phyloP scores from a whole-genome alignment of 1,284 basidiomycete genomes.

The Phaffia rhodozyma region DNA sequence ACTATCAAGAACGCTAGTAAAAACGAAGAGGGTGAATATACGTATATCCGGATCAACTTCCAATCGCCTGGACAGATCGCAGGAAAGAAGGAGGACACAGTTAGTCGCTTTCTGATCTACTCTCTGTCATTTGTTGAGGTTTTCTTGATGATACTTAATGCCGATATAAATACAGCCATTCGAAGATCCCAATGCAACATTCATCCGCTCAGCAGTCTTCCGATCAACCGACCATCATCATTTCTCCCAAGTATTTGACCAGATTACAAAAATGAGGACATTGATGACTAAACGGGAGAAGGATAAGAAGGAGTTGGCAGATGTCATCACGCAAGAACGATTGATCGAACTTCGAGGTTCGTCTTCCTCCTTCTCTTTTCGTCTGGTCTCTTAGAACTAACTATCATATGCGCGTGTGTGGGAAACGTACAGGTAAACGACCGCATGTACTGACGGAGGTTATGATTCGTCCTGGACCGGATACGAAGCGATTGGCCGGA shows the following conservation, averaged over 20 bases:
- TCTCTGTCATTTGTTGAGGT: background rate
- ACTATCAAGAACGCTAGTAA: conserved; percentile 97
- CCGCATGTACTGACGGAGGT: conserved; percentile 79
- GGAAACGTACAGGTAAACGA: conserved; percentile 40
- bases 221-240: conserved; percentile 80
- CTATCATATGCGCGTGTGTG: background rate
- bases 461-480: conserved; percentile 83
- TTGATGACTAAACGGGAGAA: conserved; percentile 93
- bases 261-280: conserved; percentile 92
- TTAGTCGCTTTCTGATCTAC: conserved; percentile 29
- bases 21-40: conserved; percentile 91
- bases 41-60: conserved; percentile 93
- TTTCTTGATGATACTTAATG: background rate
- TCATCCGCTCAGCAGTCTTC: conserved; percentile 90
- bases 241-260: conserved; percentile 76
- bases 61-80: conserved; percentile 95
- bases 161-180: conserved; percentile 54
- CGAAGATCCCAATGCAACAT: conserved; percentile 92
- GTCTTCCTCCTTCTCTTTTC: conserved; percentile 1
- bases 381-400: background rate
- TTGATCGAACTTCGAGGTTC: conserved; percentile 69
- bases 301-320: conserved; percentile 95
- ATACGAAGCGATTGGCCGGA: conserved; percentile 75
- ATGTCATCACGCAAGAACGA: conserved; percentile 89
- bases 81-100: conserved; percentile 97